Conservation (phyloP, 768 basidiomycete genomes). For the Lactarius deliciosus region DNA sequence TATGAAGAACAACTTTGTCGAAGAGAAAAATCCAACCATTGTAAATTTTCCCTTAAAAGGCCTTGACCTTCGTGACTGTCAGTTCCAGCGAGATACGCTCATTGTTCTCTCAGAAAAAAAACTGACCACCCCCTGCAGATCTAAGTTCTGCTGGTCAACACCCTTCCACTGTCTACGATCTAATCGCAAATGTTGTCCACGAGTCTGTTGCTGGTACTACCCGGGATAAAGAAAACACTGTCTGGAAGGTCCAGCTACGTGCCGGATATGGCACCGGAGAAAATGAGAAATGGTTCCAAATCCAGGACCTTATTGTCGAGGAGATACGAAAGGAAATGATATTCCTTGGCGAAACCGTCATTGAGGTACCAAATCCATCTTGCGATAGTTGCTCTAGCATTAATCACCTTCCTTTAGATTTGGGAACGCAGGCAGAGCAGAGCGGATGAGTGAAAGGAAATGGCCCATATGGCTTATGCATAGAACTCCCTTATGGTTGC, state of each 20-base stretch:
- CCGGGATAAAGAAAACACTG: conserved; percentile 84
- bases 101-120: background rate
- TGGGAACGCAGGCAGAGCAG: conserved; percentile 24
- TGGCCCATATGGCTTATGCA: background rate
- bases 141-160: conserved; percentile 66
- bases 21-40: conserved; percentile 98
- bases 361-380: conserved; percentile 62
- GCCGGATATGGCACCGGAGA: conserved; percentile 75
- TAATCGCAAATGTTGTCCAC: conserved; percentile 93
- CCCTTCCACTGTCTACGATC: conserved; percentile 79
- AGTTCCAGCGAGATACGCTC: conserved; percentile 36
- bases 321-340: conserved; percentile 99
- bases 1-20: conserved; percentile 93
- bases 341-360: conserved; percentile 92
- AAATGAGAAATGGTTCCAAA: conserved; percentile 91
- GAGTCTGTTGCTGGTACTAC: conserved; percentile 97
- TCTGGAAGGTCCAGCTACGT: conserved; percentile 89
- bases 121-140: conserved; percentile 47
- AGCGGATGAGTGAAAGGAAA: conserved; percentile 3
- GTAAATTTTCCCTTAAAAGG: conserved; percentile 96
- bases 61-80: conserved; percentile 90
- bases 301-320: conserved; percentile 94
- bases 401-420: conserved; percentile 17
- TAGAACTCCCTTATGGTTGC: background rate
- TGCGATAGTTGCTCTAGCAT: conserved; percentile 14